A percentile compares a stretch with the other conserved stretches of the same genome.
These are phyloP conservation scores for Amphibolis antarctica DNA, from an alignment of 106 monocot species.

Conservation along the genomic window DNA sequence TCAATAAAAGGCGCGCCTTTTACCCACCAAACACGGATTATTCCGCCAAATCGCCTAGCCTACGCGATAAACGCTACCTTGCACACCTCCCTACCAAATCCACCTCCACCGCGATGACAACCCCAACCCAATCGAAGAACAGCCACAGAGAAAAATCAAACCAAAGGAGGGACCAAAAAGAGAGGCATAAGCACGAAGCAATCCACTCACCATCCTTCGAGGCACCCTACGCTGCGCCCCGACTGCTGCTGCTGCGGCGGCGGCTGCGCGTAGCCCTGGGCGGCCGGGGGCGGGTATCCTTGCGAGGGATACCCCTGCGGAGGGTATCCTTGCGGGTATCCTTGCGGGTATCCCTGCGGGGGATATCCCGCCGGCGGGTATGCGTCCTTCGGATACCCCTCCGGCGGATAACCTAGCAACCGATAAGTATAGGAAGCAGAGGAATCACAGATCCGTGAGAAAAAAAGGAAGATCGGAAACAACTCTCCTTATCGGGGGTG, in stretches of 20 bases:
- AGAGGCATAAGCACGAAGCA: neutral
- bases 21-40: no score
- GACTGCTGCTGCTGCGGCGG: conserved; percentile 6
- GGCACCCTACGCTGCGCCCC: neutral
- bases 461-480: neutral
- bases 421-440: neutral
- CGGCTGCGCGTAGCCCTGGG: conserved; percentile 5
- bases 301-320: conserved; percentile 10
- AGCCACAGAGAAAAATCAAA: neutral
- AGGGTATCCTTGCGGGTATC: conserved; percentile 7
- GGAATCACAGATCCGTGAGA: neutral
- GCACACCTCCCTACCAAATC: no score
- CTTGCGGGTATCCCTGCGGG: conserved; percentile 1
- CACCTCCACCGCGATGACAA: neutral
- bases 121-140: neutral
- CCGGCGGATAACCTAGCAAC: conserved; percentile 14
- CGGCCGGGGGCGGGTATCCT: conserved; percentile 11
- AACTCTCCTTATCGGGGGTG: no score
- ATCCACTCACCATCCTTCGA: conserved; percentile 16
- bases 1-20: no score
- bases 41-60: no score
- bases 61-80: no score
- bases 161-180: neutral
- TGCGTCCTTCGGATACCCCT: conserved; percentile 19
- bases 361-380: conserved; percentile 23